Percentiles rank a stretch among this genome's conserved stretches.
phyloP scores from a whole-genome alignment of 345 rosid species.

The Linum tenue region DNA sequence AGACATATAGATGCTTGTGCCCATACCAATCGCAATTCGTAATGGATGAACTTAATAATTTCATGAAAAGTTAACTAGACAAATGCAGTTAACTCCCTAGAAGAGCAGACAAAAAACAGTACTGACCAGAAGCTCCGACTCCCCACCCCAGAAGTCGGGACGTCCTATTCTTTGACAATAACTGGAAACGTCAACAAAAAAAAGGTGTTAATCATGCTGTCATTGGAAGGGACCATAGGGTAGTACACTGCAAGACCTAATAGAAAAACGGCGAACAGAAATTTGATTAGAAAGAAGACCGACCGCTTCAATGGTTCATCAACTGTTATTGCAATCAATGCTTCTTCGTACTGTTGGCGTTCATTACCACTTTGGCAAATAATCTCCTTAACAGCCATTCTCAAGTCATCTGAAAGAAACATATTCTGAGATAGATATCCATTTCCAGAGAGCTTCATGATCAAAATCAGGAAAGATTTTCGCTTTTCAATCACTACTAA shows the following conservation, averaged over 20 bases:
- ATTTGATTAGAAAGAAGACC: constrained; percentile 2
- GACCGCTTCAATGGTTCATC: constrained; percentile 80
- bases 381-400: constrained; percentile 83
- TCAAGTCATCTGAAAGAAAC: constrained; percentile 48
- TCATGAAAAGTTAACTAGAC: background rate
- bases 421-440: background rate
- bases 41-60: background rate
- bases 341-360: constrained; percentile 60
- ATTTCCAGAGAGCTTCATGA: background rate
- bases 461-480: background rate
- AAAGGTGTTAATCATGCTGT: background rate
- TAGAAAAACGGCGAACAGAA: background rate
- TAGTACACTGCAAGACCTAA: background rate
- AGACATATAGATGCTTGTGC: no score
- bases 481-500: no score
- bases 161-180: constrained; percentile 67
- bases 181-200: constrained; percentile 22
- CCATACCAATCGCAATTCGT: no score
- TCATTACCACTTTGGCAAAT: constrained; percentile 56
- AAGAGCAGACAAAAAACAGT: constrained; percentile 8
- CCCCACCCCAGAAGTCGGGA: constrained; percentile 92
- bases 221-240: background rate
- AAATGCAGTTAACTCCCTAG: background rate
- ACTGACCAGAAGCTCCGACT: constrained; percentile 84
- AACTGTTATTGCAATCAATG: constrained; percentile 63